These are phyloP conservation scores for Thinopyrum elongatum DNA, from an alignment of 176 grass and related monocot genomes.

Conservation along the genomic window DNA sequence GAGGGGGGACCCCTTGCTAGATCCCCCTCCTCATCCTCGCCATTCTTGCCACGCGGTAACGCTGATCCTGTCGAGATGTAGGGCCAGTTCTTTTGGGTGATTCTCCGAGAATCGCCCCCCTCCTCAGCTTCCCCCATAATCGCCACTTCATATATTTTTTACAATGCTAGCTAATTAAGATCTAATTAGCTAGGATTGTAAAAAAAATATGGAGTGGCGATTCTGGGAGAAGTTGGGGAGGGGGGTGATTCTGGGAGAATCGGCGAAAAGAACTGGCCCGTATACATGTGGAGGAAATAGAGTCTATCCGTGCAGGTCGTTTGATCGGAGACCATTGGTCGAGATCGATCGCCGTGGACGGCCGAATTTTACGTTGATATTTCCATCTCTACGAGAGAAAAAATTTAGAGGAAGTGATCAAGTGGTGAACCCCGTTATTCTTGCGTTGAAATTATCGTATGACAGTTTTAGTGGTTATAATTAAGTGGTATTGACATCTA, in stretches of 20 bases:
- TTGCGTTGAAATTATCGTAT: background rate
- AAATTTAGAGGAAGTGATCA: too few species aligned
- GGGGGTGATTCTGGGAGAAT: too few species aligned
- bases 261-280: too few species aligned
- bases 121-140: too few species aligned
- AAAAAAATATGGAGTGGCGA: too few species aligned
- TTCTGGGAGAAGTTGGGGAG: too few species aligned
- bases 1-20: constrained; percentile 1
- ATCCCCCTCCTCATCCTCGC: background rate
- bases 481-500: background rate
- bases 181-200: too few species aligned
- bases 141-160: too few species aligned
- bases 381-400: background rate
- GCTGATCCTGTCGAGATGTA: constrained; percentile 14
- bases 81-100: too few species aligned
- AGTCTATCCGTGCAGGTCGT: background rate
- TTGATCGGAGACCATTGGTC: background rate
- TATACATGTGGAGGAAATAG: background rate
- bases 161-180: too few species aligned
- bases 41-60: background rate
- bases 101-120: too few species aligned
- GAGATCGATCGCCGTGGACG: background rate
- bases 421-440: background rate
- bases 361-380: background rate
- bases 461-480: too few species aligned